Evolutionary conservation across 1,139 yeast species (phyloP), one percentile per base, ranked within the genome.

Genomic region (Geotrichum carabidarum): DNA sequence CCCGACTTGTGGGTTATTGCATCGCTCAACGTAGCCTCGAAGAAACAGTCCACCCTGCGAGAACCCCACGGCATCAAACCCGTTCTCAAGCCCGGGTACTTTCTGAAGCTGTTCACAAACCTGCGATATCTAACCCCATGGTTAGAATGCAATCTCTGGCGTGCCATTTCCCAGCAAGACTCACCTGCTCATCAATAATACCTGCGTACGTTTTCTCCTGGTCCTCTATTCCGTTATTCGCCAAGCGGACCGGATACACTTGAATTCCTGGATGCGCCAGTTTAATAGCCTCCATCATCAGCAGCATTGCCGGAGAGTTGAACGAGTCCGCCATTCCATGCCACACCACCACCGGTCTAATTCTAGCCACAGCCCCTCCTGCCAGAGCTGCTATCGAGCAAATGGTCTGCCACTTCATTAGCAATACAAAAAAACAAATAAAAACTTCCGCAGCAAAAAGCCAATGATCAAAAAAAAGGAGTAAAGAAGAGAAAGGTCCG

Each of bases 311-410:
- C 0, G 78, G 69, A 0, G 90, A 81, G 64, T 84, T 79, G 65
- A 82, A 86, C 17, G 79, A 75, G 66, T 87, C 95, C 0, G 95
- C 94, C 63, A 87, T 75, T 0, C 95, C 95, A 63, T 87, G 95
- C 95, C 95, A 87, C 44, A 87, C 64, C 1, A 87, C 88, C 2
- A 86, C 77, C 0, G 91, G 90, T 14, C 65, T 45, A 40, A 31
- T n/a, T 7, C 17, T 12, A 22, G 27, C 27, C 27, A 22, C 27
- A 5, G 27, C 27, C 27, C 27, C 27, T 22, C 27, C 27, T 22
- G 27, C 27, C 5, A 22, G 27, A 22, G 5, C 27, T 22, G 27
- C 27, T 22, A 22, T 22, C 27, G 27, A 22, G 27, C 27, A 22
- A 22, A 22, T 22, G 27, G 27, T 22, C 27, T 22, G 27, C 27